Conservation (phyloP, 2,329 filamentous ascomycete species). For the Aureobasidium lini region DNA sequence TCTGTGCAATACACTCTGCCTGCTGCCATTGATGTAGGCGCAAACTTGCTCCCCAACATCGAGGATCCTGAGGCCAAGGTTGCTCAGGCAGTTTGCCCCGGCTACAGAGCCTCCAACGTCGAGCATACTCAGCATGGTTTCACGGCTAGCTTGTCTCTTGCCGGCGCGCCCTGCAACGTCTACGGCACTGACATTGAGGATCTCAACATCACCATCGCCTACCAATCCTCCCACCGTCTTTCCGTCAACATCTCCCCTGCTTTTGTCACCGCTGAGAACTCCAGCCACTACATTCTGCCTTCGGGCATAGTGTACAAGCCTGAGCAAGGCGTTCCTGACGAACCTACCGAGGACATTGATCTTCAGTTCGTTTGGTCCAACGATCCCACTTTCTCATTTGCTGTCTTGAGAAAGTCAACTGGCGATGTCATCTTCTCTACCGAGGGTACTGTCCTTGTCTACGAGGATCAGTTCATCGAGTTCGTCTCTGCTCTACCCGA, state of each 20-base stretch:
- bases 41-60: conserved; percentile 53
- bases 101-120: conserved; percentile 49
- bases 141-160: conserved; percentile 45
- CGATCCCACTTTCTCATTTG: conserved; percentile 50
- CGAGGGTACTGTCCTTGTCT: conserved; percentile 56
- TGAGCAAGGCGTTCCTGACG: conserved; percentile 34
- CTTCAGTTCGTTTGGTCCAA: conserved; percentile 50
- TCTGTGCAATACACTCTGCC: conserved; percentile 27
- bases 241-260: conserved; percentile 64
- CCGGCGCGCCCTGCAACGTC: conserved; percentile 56
- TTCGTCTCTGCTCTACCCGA: conserved; percentile 59
- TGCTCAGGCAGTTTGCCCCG: conserved; percentile 56
- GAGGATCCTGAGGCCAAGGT: conserved; percentile 56
- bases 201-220: conserved; percentile 60
- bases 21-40: conserved; percentile 26
- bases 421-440: conserved; percentile 65
- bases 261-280: conserved; percentile 40
- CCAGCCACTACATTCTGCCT: conserved; percentile 51
- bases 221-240: conserved; percentile 57
- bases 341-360: conserved; percentile 36
- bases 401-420: conserved; percentile 48
- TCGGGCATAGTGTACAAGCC: conserved; percentile 56
- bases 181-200: conserved; percentile 69
- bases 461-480: conserved; percentile 71
- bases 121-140: conserved; percentile 40